Evolutionary conservation across 2,329 filamentous ascomycete species (phyloP).

Genomic region (Tolypocladium pustulatum): DNA sequence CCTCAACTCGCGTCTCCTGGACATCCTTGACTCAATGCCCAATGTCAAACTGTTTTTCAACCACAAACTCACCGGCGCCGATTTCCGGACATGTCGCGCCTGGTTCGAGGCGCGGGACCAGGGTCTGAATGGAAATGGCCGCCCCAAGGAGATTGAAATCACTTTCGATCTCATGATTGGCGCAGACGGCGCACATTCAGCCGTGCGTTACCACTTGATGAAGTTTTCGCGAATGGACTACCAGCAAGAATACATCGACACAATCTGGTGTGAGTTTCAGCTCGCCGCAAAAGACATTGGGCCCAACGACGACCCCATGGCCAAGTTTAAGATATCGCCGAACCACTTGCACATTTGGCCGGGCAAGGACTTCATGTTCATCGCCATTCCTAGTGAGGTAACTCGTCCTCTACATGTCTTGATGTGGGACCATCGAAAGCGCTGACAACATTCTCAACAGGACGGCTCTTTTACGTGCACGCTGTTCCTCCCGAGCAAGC

Average conservation of each 20-base stretch:
- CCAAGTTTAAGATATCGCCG: slow-evolving; percentile 68
- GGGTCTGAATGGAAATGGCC: slow-evolving; percentile 25
- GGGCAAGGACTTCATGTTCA: slow-evolving; percentile 92
- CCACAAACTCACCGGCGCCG: slow-evolving; percentile 84
- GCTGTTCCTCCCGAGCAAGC: slow-evolving; percentile 67
- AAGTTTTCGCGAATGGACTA: slow-evolving; percentile 88
- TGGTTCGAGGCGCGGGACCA: slow-evolving; percentile 65
- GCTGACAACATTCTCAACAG: slow-evolving; percentile 22
- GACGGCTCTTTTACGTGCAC: slow-evolving; percentile 94
- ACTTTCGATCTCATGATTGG: slow-evolving; percentile 90
- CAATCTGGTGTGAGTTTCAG: slow-evolving; percentile 92
- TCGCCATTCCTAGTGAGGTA: slow-evolving; percentile 72
- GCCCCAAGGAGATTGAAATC: slow-evolving; percentile 66
- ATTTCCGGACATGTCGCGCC: slow-evolving; percentile 67
- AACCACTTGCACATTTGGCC: slow-evolving; percentile 98
- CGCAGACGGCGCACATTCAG: slow-evolving; percentile 89
- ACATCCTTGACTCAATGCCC: slow-evolving; percentile 70
- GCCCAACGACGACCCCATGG: slow-evolving; percentile 17
- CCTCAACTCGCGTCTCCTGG: slow-evolving; percentile 74
- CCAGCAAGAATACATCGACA: slow-evolving; percentile 89
- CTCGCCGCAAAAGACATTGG: slow-evolving; percentile 45
- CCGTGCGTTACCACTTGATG: slow-evolving; percentile 88
- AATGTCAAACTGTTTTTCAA: slow-evolving; percentile 92
- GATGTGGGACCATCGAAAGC: slow-evolving; percentile 11
- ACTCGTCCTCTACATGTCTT: background rate